These are phyloP conservation scores for Xerocomellus chrysenteron DNA, from an alignment of 768 basidiomycete species.

Conservation along the genomic window DNA sequence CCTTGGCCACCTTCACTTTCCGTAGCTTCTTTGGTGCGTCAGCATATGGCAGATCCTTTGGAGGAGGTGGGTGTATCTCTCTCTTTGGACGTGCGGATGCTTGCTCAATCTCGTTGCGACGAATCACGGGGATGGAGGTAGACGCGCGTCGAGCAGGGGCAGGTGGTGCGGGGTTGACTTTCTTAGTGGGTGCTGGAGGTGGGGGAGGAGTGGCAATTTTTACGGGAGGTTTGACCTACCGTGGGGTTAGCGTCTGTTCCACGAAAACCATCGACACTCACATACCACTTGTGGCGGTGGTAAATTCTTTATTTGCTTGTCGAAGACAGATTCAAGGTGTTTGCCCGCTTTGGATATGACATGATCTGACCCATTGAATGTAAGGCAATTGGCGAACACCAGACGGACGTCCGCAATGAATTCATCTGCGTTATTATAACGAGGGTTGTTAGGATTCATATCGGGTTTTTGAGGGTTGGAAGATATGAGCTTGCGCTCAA, in stretches of 20 bases:
- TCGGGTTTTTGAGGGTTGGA: constrained; percentile 82
- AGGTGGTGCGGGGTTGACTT: constrained; percentile 32
- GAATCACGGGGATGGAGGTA: constrained; percentile 77
- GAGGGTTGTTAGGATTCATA: constrained; percentile 64
- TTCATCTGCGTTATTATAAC: constrained; percentile 74
- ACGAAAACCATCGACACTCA: constrained; percentile 22
- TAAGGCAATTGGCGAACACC: constrained; percentile 83
- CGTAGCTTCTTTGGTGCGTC: constrained; percentile 71
- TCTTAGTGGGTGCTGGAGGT: constrained; percentile 36
- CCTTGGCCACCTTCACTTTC: constrained; percentile 57
- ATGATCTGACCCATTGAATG: constrained; percentile 95
- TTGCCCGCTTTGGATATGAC: constrained; percentile 75
- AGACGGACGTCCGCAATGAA: constrained; percentile 84
- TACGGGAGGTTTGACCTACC: constrained; percentile 43
- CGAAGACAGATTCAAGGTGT: constrained; percentile 79
- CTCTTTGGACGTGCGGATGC: constrained; percentile 84
- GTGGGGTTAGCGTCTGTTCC: constrained; percentile 13
- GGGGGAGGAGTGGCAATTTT: constrained; percentile 44
- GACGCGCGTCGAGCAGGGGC: constrained; percentile 67
- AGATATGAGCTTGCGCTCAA: constrained; percentile 81
- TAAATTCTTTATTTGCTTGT: constrained; percentile 83
- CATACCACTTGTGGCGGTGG: constrained; percentile 77
- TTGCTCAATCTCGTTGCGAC: constrained; percentile 65
- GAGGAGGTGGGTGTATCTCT: constrained; percentile 94
- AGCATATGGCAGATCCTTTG: constrained; percentile 85